Percentiles rank a stretch among this genome's conserved stretches.
Evolutionary conservation across 495 filamentous ascomycete genomes (phyloP).

Genomic region (Echria macrotheca): DNA sequence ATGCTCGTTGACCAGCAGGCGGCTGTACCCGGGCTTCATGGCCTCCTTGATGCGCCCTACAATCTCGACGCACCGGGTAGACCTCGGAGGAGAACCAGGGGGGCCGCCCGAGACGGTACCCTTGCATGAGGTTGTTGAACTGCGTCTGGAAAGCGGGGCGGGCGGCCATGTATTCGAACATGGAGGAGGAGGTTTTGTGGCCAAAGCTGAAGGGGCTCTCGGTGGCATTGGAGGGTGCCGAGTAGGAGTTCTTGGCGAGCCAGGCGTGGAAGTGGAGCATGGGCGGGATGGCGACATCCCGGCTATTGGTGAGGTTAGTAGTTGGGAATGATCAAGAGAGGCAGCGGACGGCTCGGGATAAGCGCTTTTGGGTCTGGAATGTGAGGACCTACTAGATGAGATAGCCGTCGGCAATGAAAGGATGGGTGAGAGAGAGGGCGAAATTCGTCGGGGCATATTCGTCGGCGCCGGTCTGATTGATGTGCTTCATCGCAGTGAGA

Average conservation of each 20-base stretch:
- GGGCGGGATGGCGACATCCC: conserved; percentile 15
- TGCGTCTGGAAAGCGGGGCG: conserved; percentile 20
- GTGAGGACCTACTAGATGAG: conserved; percentile 25
- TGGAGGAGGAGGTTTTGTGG: conserved; percentile 21
- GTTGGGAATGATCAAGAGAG: too few relatives aligned
- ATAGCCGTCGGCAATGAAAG: conserved; percentile 24
- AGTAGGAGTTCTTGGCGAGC: conserved; percentile 20
- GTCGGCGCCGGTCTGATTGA: conserved; percentile 39
- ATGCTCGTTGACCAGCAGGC: conserved; percentile 50
- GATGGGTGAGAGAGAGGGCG: conserved; percentile 34
- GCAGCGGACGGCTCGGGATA: too few relatives aligned
- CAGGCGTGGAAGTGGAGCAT: conserved; percentile 17
- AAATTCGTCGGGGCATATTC: conserved; percentile 43
- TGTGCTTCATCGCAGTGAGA: conserved; percentile 44
- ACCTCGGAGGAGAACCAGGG: conserved; percentile 48
- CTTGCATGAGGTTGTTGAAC: conserved; percentile 50
- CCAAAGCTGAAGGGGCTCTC: conserved; percentile 30
- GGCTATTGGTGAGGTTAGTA: conserved; percentile 17
- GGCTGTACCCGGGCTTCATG: conserved; percentile 41
- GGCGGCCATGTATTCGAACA: conserved; percentile 27
- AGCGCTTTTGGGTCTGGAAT: too few relatives aligned
- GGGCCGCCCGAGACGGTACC: conserved; percentile 43
- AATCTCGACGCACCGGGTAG: conserved; percentile 41
- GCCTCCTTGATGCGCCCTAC: conserved; percentile 32
- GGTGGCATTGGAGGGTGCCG: conserved; percentile 17